Percentiles rank a stretch among this genome's conserved stretches.
Conservation (phyloP, 345 rosid genomes). For the Pistacia vera region DNA sequence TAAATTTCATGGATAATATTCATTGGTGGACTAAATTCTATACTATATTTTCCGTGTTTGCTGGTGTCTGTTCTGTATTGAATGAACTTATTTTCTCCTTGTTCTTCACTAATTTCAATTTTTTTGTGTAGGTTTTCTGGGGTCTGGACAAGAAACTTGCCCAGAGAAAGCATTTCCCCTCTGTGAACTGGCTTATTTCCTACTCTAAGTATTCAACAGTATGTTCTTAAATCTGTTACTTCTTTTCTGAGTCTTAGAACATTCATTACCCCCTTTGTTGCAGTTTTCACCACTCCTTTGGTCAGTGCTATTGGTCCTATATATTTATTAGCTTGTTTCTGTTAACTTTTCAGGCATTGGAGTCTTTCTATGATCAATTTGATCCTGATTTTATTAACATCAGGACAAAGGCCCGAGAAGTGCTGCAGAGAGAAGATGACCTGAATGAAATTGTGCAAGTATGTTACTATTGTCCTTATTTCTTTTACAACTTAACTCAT, state of each 20-base stretch:
- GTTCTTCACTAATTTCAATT: slow-evolving; percentile 9
- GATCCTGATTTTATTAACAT: slow-evolving; percentile 98
- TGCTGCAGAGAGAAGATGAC: slow-evolving; percentile 99
- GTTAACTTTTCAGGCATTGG: slow-evolving; percentile 72
- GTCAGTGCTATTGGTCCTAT: not conserved
- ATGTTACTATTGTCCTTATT: slow-evolving; percentile 18
- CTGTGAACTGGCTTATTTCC: slow-evolving; percentile 99
- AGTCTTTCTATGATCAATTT: slow-evolving; percentile 92
- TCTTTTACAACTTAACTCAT: not conserved
- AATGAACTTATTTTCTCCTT: not conserved
- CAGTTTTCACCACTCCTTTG: not conserved
- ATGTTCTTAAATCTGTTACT: slow-evolving; percentile 29
- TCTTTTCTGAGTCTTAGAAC: not conserved
- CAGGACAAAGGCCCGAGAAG: slow-evolving; percentile 99
- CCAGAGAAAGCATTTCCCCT: slow-evolving; percentile 99
- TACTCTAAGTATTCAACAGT: slow-evolving; percentile 97
- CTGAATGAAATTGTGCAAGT: slow-evolving; percentile 99
- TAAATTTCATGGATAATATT: not conserved
- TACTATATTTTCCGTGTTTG: too few species aligned
- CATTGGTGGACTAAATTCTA: too few species aligned
- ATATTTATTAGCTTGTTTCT: slow-evolving; percentile 2
- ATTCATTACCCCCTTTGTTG: not conserved
- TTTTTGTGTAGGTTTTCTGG: slow-evolving; percentile 89
- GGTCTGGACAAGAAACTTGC: slow-evolving; percentile 99
- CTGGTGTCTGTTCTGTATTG: not conserved